Conservation (phyloP, 345 rosid species). For the Brassica nigra region DNA sequence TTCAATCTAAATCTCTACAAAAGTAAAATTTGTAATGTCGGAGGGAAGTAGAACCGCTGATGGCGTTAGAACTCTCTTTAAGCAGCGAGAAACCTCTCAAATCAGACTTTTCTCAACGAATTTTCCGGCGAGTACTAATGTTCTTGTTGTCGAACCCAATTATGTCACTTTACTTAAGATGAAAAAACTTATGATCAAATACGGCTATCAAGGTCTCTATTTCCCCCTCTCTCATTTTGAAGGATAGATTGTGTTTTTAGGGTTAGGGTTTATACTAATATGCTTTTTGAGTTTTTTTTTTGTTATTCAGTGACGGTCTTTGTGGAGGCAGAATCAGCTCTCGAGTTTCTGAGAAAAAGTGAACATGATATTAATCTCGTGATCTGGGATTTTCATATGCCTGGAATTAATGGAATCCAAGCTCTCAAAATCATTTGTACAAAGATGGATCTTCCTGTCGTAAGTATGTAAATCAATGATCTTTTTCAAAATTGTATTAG, state of each 20-base stretch:
- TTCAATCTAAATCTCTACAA: not conserved
- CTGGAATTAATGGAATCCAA: constrained; percentile 25
- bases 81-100: constrained; percentile 16
- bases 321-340: constrained; percentile 7
- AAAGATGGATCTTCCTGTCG: constrained; percentile 19
- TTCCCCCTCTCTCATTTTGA: not conserved
- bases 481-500: not conserved
- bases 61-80: not conserved
- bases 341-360: not conserved
- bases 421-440: constrained; percentile 24
- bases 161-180: not conserved
- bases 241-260: not conserved
- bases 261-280: constrained; percentile 11
- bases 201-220: constrained; percentile 18
- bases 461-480: constrained; percentile 16
- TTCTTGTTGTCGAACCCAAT: constrained; percentile 28
- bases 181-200: not conserved
- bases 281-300: not conserved
- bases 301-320: constrained; percentile 10
- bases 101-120: not conserved
- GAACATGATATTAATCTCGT: constrained; percentile 19
- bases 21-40: constrained; percentile 5
- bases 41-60: not conserved
- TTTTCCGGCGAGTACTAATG: not conserved
- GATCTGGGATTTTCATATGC: constrained; percentile 38